Evolutionary conservation across 1,284 basidiomycete species (phyloP).

Genomic region (Apiotrichum mycotoxinovorans): DNA sequence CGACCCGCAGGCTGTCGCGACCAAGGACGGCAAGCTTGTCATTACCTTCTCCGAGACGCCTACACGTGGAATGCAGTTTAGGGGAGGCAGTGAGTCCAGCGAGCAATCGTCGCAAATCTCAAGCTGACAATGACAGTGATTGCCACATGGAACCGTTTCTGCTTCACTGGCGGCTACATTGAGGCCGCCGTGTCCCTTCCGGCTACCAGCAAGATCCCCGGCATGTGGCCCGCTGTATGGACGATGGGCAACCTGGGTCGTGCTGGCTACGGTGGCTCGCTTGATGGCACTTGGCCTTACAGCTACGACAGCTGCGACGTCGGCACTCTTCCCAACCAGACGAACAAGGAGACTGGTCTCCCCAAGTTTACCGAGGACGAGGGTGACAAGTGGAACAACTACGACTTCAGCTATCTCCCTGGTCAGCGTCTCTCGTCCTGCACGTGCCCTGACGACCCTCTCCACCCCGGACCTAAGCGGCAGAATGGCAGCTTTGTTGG

Average conservation of each 20-base stretch:
- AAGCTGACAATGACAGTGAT: conserved; percentile 32
- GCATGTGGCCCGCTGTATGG: conserved; percentile 61
- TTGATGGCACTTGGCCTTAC: conserved; percentile 55
- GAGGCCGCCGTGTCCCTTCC: conserved; percentile 74
- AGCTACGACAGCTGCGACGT: conserved; percentile 55
- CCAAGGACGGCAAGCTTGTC: conserved; percentile 64
- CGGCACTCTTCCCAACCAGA: conserved; percentile 59
- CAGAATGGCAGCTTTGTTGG: conserved; percentile 68
- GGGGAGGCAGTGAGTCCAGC: conserved; percentile 60
- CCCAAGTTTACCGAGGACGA: conserved; percentile 30
- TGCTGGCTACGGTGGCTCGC: conserved; percentile 51
- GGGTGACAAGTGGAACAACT: conserved; percentile 40
- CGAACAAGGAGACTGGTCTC: too few relatives aligned
- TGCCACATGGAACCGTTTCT: conserved; percentile 78
- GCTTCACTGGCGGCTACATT: conserved; percentile 82
- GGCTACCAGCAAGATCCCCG: conserved; percentile 63
- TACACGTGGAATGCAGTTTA: conserved; percentile 70
- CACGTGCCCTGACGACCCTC: conserved; percentile 65
- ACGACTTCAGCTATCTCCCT: conserved; percentile 59
- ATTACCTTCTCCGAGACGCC: conserved; percentile 60
- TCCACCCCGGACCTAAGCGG: conserved; percentile 73
- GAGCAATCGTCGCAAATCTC: conserved; percentile 31
- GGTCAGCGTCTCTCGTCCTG: conserved; percentile 78
- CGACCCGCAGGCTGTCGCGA: conserved; percentile 57
- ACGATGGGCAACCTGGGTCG: conserved; percentile 53